Evolutionary conservation across 257 asterid species (phyloP).

Genomic region (Thymus mandschuricus): DNA sequence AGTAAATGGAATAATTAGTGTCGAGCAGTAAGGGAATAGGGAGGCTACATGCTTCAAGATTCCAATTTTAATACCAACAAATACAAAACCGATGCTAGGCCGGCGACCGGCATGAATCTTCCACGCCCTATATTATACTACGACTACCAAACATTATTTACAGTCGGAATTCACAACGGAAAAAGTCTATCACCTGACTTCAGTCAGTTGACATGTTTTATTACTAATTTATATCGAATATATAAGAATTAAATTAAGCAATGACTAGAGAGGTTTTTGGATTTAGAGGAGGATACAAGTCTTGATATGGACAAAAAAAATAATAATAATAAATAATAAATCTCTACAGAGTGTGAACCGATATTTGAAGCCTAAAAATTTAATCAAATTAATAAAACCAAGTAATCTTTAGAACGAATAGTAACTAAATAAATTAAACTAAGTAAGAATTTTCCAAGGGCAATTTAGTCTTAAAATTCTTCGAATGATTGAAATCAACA

Average conservation of each 20-base stretch:
- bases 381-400: neutral
- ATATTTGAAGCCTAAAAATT: neutral
- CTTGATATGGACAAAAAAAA: neutral
- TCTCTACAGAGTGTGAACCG: neutral
- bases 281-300: neutral
- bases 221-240: too few species aligned
- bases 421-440: neutral
- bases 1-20: conserved; percentile 30
- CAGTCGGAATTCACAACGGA: too few species aligned
- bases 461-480: neutral
- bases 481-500: neutral
- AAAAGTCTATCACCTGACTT: too few species aligned
- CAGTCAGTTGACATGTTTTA: too few species aligned
- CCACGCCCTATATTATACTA: neutral
- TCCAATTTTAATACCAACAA: conserved; percentile 4
- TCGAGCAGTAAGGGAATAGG: conserved; percentile 38
- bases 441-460: neutral
- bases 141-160: neutral
- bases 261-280: neutral
- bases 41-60: conserved; percentile 39
- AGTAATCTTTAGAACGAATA: neutral
- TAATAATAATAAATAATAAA: neutral
- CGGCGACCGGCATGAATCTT: conserved; percentile 45
- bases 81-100: conserved; percentile 30
- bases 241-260: too few species aligned